Evolutionary conservation across 345 rosid genomes (phyloP), one percentile per base, ranked within the genome.

Genomic region (Iberis pinnata): DNA sequence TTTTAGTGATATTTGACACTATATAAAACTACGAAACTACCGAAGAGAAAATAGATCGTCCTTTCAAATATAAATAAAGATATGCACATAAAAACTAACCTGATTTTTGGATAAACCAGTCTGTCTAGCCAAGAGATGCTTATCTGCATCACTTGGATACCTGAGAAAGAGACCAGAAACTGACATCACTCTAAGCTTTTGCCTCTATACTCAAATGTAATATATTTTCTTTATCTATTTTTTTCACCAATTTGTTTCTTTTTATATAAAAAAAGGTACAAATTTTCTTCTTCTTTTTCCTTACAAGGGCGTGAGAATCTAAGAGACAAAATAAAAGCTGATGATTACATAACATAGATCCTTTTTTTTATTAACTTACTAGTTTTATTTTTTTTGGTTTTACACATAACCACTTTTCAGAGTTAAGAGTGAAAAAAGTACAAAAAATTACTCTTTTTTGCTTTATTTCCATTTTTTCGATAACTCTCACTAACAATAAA

Each of bases 121-220:
- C 86, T 92, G 98, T 58, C 93, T 75, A 65, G 98, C 89, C 76
- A 92, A 76, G 73, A 92, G 86, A 67, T 84, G 98, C 77, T 92
- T 92, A 88, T 92, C 98, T 35, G 95, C 96, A 71, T 92, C 98
- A 69, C 96, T 88, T 77, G 98, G 98, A 59, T 92, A 92, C 96
- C 98, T 92, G 98, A 83, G 82, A 83, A 75, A 73, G 68, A 71
- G 78, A 82, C 78, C 80, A 83, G 84, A 83, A 80, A 83, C 75
- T 67, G 95, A 81, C 88, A 71, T 78, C 70, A 81, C 33, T 45
- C 75, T 70, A 56, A 29, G 38, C 49, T 33, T 22, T 70, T 64
- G 41, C 65, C 71, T 66, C 53, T 45, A 67, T 6, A 37, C 49
- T 29, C 29, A 26, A 58, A 61, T 58, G 53, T 50, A 27, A 52